Percentiles rank a stretch among this genome's conserved stretches.
Conservation (phyloP, 805 yeast genomes). For the Monosporozyma servazzii region DNA sequence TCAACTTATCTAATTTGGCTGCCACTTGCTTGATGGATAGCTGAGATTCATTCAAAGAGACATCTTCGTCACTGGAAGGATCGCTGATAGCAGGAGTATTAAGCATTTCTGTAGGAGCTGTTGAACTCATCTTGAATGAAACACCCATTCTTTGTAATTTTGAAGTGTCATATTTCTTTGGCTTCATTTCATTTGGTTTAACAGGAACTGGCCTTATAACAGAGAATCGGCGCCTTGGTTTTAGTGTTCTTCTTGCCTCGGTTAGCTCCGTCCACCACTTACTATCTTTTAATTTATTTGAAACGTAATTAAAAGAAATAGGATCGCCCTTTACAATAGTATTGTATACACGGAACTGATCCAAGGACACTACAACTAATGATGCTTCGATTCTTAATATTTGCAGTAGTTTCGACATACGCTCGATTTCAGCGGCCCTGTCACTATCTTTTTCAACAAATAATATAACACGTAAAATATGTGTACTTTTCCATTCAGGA, state of each 20-base stretch:
- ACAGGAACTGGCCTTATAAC: constrained; percentile 25
- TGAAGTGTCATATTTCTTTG: constrained; percentile 37
- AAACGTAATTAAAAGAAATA: constrained; percentile 38
- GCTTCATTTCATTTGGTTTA: constrained; percentile 7
- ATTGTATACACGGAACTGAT: constrained; percentile 53
- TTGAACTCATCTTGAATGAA: constrained; percentile 68
- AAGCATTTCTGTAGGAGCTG: constrained; percentile 32
- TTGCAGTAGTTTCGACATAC: constrained; percentile 56
- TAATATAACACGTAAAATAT: constrained; percentile 68
- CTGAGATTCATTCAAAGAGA: constrained; percentile 10
- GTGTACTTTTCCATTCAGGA: constrained; percentile 81
- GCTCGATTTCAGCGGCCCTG: constrained; percentile 53
- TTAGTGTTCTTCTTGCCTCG: constrained; percentile 41
- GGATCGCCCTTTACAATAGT: constrained; percentile 64
- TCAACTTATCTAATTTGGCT: constrained; percentile 3
- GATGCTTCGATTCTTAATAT: constrained; percentile 81
- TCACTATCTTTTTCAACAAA: constrained; percentile 77
- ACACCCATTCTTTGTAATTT: constrained; percentile 70
- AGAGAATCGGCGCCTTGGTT: constrained; percentile 25
- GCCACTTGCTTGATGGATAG: constrained; percentile 8
- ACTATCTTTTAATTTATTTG: constrained; percentile 44
- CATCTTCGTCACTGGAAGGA: constrained; percentile 25
- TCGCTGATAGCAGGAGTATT: constrained; percentile 24
- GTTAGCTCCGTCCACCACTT: constrained; percentile 79
- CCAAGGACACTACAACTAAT: constrained; percentile 63